Base-by-base conservation (phyloP, 768 basidiomycete genomes). In the Boletus vermiculosoides region DNA sequence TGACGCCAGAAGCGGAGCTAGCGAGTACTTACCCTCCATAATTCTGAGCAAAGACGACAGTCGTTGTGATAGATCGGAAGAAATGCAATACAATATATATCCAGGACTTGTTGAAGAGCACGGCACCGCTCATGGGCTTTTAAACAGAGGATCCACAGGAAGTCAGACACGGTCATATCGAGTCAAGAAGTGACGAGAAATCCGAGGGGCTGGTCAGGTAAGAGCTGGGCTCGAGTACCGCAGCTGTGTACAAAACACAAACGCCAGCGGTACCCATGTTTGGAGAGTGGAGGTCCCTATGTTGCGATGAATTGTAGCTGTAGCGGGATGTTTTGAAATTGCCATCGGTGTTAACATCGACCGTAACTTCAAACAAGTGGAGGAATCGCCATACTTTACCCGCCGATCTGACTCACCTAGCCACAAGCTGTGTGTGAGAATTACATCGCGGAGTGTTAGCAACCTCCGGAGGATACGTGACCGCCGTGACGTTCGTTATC, bases 381-480 rank as follows among this genome's bases (percentile, higher is more conserved):
- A 40, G 22, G 55, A 70, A 65, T 63, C 66, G 68, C 67, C 68
- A 47, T 62, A 67, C 48, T 65, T 63, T 56, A n/a, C 40, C n/a
- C 39, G 55, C 68, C 67, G 68, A 67, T 50, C 36, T 67, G 66
- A 69, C 67, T 66, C 67, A 18, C 57, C 50, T 45, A 45, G 57
- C 58, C 65, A 37, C 49, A 70, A 62, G 68, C 68, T 68, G 68
- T 68, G 67, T 68, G 67, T 70, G 67, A 58, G 67, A 68, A 67
- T 51, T 46, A 49, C 13, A 52, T 54, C 56, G 3, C 59, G 52
- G 48, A 45, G 51, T 16, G 39, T 39, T 31, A 47, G 40, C 20
- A 46, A 60, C 63, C 55, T 46, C 59, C 58, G 65, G 45, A 28
- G 36, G 16, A 33, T 51, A 44, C 39, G 37, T 52, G 57, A 50